Conservation (phyloP, 2,329 filamentous ascomycete species). For the Arachnopeziza araneosa region DNA sequence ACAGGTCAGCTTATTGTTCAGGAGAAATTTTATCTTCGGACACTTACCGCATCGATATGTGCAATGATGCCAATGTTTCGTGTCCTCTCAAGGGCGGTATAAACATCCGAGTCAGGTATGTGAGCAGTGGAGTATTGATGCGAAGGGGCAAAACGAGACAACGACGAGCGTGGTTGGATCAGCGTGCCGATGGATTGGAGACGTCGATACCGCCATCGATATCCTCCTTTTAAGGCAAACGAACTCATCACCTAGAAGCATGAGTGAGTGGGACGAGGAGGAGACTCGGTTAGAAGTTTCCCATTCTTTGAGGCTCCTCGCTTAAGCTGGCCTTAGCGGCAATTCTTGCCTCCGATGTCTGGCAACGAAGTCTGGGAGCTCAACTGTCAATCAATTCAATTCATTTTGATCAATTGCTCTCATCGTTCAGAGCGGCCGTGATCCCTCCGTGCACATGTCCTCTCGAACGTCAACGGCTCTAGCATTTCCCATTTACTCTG, state of each 20-base stretch:
- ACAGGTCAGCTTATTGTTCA: conserved; percentile 3
- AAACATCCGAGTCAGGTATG: conserved; percentile 13
- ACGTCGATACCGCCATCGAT: conserved; percentile 24
- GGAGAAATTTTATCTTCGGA: neutral
- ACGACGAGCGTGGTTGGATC: neutral
- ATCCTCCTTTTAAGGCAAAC: conserved; percentile 18
- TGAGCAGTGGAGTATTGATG: conserved; percentile 17
- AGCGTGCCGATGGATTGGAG: conserved; percentile 6
- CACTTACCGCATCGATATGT: conserved; percentile 79
- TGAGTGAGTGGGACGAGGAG: neutral
- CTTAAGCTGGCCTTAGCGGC: neutral
- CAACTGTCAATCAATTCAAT: neutral
- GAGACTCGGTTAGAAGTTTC: no score
- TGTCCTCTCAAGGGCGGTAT: conserved; percentile 46
- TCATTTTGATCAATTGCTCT: neutral
- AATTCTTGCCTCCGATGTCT: neutral
- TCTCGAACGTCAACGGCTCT: neutral
- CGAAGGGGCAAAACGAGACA: neutral
- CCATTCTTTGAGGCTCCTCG: neutral
- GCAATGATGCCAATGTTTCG: conserved; percentile 98
- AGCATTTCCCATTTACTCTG: neutral
- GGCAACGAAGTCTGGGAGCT: neutral
- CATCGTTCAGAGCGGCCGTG: neutral
- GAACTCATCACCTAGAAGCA: conserved; percentile 25
- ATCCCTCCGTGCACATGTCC: neutral